Conservation (phyloP, 2,329 filamentous ascomycete species). For the Neurospora sp. region DNA sequence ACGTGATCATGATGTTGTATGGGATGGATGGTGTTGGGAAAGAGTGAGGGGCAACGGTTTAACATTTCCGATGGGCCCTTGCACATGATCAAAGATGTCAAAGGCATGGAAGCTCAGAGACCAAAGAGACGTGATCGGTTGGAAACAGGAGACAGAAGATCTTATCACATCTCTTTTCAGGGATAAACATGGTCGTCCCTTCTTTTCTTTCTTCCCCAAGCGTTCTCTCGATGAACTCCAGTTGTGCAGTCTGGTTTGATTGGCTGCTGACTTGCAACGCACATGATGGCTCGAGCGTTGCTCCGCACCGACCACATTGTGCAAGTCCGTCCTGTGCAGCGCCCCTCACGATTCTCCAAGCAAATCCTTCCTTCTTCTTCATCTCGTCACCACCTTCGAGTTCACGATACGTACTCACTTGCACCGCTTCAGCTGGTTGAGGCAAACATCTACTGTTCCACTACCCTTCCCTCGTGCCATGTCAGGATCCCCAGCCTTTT, state of each 20-base stretch:
- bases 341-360: neutral
- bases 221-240: neutral
- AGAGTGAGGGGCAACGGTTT: neutral
- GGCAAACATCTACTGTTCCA: neutral
- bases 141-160: neutral
- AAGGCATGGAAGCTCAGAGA: neutral
- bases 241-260: neutral
- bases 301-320: neutral
- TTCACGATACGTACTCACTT: neutral
- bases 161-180: neutral
- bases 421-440: neutral
- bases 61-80: neutral
- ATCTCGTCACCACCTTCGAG: neutral
- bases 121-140: neutral
- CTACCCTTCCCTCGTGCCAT: neutral
- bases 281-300: neutral
- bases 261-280: neutral
- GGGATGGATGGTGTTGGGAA: neutral
- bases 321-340: neutral
- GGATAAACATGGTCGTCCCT: neutral
- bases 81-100: neutral
- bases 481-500: neutral
- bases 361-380: neutral
- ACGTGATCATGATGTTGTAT: neutral
- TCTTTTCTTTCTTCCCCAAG: neutral